Evolutionary conservation across 805 yeast genomes (phyloP), one percentile per base, ranked within the genome.

Genomic region (Starmerella riodocensis): DNA sequence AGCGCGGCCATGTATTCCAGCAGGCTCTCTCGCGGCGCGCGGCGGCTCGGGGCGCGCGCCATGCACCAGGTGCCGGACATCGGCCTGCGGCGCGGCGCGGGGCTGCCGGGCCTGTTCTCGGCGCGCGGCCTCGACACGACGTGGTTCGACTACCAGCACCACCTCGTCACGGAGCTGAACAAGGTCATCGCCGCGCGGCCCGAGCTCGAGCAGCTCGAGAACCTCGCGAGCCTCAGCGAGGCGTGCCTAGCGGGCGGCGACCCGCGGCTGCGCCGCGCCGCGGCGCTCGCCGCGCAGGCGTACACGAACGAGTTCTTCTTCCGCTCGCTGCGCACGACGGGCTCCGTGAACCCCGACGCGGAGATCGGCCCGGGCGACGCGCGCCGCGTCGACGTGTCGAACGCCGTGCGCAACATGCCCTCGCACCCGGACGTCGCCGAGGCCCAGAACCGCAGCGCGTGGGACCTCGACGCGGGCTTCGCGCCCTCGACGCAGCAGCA

Each of bases 231-330:
- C 14, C 37, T 50, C 20, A 34, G 40, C 16, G 35, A 42, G 20
- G 42, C 37, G n/a, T 39, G 45, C n/a, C 35, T 42, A 29, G 30
- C 34, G 25, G 34, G 40, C n/a, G 22, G 38, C 13, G 40, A 42
- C 17, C 47, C 50, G 16, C 41, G 26, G 26, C 31, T 51, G 26
- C 45, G 55, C 39, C 67, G 74, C 46, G 71, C 84, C 1, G 78
- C 83, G 3, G 84, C 80, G 55, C 70, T 67, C 53, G 93, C 95
- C 2, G 77, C 93, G 3, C 88, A 78, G 56, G 74, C 82, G 3
- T 86, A 79, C 62, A 83, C 81, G 57, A 85, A 86, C 61, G 95
- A 84, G 63, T 70, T 86, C 42, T 82, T 79, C 54, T 75, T 83
- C 40, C 46, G 52, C 18, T 40, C 53, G 25, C 29, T 50, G 31